phyloP scores from a whole-genome alignment of 495 filamentous ascomycete species.

The Aspergillus egyptiacus region DNA sequence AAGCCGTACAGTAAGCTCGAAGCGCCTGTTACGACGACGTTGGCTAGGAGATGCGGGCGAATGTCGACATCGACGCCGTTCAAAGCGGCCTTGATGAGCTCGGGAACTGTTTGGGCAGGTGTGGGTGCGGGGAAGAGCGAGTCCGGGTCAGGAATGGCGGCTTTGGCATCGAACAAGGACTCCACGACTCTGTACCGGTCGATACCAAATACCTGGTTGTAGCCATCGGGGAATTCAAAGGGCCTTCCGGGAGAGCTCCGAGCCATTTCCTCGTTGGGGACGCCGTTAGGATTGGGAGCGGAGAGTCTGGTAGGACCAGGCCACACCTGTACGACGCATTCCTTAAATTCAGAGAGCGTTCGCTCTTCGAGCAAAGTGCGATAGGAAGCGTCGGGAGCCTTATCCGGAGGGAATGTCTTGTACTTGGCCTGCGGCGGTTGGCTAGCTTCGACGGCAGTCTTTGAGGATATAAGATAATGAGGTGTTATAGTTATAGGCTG shows the following conservation, averaged over 20 bases:
- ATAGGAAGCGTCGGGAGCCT: constrained; percentile 65
- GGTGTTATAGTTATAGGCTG: constrained; percentile 77
- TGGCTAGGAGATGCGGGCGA: constrained; percentile 70
- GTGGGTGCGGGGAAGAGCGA: constrained; percentile 46
- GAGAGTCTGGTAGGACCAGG: constrained; percentile 66
- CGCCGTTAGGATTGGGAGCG: constrained; percentile 49
- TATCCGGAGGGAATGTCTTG: constrained; percentile 55
- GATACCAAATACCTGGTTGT: constrained; percentile 85
- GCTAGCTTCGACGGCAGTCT: constrained; percentile 82
- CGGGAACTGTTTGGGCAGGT: constrained; percentile 68
- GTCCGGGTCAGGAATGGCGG: constrained; percentile 40
- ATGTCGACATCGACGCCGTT: constrained; percentile 81
- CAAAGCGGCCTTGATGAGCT: constrained; percentile 71
- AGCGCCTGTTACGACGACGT: constrained; percentile 90
- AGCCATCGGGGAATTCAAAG: constrained; percentile 94
- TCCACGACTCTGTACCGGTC: constrained; percentile 82
- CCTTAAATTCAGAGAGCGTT: constrained; percentile 91
- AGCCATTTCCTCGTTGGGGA: constrained; percentile 63
- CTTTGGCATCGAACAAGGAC: constrained; percentile 79
- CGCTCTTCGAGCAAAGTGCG: constrained; percentile 83
- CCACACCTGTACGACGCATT: constrained; percentile 93
- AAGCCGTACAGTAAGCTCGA: constrained; percentile 81
- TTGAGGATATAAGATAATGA: constrained; percentile 79
- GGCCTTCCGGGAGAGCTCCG: constrained; percentile 63
- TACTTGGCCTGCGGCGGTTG: constrained; percentile 67